Evolutionary conservation across 192 early-diverging fungal species (phyloP), one percentile per base, ranked within the genome.

Genomic region (Spinellus fusiger): DNA sequence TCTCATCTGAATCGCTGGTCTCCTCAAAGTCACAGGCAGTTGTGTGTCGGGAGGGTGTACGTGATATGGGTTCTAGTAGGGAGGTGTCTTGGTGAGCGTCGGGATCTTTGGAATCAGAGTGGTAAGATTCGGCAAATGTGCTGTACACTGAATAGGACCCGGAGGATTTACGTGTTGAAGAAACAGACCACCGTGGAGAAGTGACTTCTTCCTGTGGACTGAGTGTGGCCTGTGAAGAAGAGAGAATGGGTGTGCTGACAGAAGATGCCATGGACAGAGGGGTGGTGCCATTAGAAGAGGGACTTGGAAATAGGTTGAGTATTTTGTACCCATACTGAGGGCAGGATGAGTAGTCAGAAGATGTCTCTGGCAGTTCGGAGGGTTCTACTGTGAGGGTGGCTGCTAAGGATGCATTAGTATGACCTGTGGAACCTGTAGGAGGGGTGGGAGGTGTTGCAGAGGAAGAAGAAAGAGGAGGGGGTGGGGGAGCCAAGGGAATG

Each of bases 91-190:
- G n/a, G n/a, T n/a, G n/a, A n/a, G n/a, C n/a, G n/a, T n/a, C n/a
- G n/a, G n/a, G n/a, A n/a, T n/a, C n/a, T n/a, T n/a, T n/a, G n/a
- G n/a, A n/a, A n/a, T n/a, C n/a, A n/a, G 58, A 60, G 20, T 20
- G 22, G 5, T 26, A 46, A 9, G 64, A 59, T 15, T 56, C 54
- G 9, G 55, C 64, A 66, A 66, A 66, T 10, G 64, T 66, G 9
- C 56, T 59, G 22, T 66, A 66, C 6, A 66, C 51, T 10, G 64
- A 66, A 59, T 66, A 66, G 1, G 64, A 66, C 18, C 33, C 64
- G 22, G 56, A 44, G 6, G 56, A 66, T 54, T 66, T 66, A 27
- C 57, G 49, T 20, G 56, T 66, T 26, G 64, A 66, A 8, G 40
- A 23, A 25, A 33, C 27, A 9, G 64, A 66, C 50, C 56, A 59